Base-by-base conservation (phyloP, 495 filamentous ascomycete species). In the Penicillium cinerascens region DNA sequence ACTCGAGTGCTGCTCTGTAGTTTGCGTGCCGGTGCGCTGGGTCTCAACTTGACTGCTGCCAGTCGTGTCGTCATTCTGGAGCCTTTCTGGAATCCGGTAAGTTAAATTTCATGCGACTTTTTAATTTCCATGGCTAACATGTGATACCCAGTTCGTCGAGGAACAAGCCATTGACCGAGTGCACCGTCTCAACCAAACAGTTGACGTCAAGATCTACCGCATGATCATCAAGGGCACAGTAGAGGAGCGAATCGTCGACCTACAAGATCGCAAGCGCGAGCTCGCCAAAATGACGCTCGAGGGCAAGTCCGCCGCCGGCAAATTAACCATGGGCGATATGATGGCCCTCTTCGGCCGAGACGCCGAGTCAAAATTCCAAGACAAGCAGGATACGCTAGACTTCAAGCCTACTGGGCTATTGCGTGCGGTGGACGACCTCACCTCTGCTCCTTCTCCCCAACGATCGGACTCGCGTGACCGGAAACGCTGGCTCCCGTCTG, bases 121-220 rank as follows among this genome's bases (percentile, higher is more conserved):
- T 29, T 29, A 4, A 17, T 40, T 40, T 3, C 17, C 38, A n/a
- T 36, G 13, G 8, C 49, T 51, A 44, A 51, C 17, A 22, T 51
- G 11, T 26, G 26, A 46, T 13, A 10, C 33, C 21, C 47, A 87
- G 74, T 98, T 98, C 58, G 88, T 97, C 22, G 93, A 98, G 78
- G 93, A 97, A 68, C 93, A 97, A 78, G 93, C 93, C 9, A 98
- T 98, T 59, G 93, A 98, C 67, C 91, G 93, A 39, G 93, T 98
- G 41, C 93, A 98, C 59, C 89, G 93, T 10, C 83, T 98, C 38
- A 97, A 93, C 48, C 93, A 98, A 71, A 96, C 90, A 13, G 75
- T 88, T 13, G 92, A 97, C 63, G 93, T 98, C 36, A 82, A 89
- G 20, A 91, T 98, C 47, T 98, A 95, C 77, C 92, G 91, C 56